phyloP scores from a whole-genome alignment of 495 filamentous ascomycete species.

The Hypoxylon trugodes region DNA sequence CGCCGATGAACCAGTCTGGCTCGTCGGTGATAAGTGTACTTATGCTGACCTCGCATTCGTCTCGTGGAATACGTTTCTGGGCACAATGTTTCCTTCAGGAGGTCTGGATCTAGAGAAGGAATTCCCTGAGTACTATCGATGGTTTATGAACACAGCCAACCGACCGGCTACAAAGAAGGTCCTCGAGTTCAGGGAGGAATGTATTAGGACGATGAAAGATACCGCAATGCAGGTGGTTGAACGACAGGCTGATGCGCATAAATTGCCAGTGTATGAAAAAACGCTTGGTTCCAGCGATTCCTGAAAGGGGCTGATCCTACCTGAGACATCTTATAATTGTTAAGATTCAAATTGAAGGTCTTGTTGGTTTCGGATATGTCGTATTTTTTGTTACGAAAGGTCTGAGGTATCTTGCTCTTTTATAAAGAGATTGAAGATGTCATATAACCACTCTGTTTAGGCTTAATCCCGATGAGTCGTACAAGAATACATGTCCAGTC shows the following conservation, averaged over 20 bases:
- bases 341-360: too few relatives aligned
- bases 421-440: too few relatives aligned
- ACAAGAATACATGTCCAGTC: too few relatives aligned
- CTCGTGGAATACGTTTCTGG: constrained; percentile 56
- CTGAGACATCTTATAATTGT: too few relatives aligned
- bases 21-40: constrained; percentile 67
- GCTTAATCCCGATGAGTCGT: too few relatives aligned
- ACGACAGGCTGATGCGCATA: constrained; percentile 10
- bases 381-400: too few relatives aligned
- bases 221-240: constrained; percentile 10
- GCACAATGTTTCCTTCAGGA: constrained; percentile 3
- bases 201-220: constrained; percentile 30
- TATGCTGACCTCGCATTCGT: constrained; percentile 69
- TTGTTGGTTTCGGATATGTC: too few relatives aligned
- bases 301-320: background rate
- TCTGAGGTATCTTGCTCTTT: too few relatives aligned
- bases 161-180: constrained; percentile 53
- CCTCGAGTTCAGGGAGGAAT: constrained; percentile 47
- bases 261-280: constrained; percentile 8
- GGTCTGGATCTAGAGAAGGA: constrained; percentile 31
- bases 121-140: constrained; percentile 48
- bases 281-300: background rate
- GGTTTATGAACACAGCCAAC: constrained; percentile 45
- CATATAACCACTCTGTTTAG: too few relatives aligned
- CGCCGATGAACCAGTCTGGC: constrained; percentile 58